Conservation (phyloP, 192 early-diverging fungal genomes). For the Backusella mclennaniae region DNA sequence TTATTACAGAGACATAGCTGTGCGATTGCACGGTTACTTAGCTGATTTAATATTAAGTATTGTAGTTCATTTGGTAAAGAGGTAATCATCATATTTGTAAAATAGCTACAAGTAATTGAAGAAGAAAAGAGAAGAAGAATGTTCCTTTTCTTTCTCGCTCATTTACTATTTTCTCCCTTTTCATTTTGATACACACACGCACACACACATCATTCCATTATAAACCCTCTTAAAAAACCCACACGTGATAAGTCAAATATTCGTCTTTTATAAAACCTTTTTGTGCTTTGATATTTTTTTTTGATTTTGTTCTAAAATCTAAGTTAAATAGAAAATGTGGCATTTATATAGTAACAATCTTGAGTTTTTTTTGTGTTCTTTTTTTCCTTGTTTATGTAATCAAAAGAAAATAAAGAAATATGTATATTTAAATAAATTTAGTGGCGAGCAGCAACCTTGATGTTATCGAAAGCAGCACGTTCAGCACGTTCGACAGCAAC, state of each 20-base stretch:
- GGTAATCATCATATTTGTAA: background rate
- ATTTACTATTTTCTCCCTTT: background rate
- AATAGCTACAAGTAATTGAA: background rate
- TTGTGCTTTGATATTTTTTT: background rate
- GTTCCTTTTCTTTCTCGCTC: background rate
- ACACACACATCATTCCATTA: background rate
- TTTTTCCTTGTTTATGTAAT: constrained; percentile 3
- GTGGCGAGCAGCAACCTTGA: constrained; percentile 29
- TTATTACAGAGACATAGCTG: background rate
- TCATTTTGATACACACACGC: background rate
- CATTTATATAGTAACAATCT: background rate
- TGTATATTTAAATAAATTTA: constrained; percentile 13
- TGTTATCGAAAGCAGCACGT: constrained; percentile 70
- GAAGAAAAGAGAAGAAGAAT: background rate
- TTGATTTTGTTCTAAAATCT: background rate
- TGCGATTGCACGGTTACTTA: background rate
- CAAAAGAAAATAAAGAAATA: background rate
- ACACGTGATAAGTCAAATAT: background rate
- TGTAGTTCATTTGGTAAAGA: background rate
- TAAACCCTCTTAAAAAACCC: background rate
- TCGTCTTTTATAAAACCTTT: constrained; percentile 1
- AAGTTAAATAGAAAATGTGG: background rate
- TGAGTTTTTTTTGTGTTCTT: background rate
- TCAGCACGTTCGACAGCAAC: constrained; percentile 80
- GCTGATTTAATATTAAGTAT: background rate